Evolutionary conservation across 345 rosid genomes (phyloP), one percentile per base, ranked within the genome.

Genomic region (Gossypioides kirkii): DNA sequence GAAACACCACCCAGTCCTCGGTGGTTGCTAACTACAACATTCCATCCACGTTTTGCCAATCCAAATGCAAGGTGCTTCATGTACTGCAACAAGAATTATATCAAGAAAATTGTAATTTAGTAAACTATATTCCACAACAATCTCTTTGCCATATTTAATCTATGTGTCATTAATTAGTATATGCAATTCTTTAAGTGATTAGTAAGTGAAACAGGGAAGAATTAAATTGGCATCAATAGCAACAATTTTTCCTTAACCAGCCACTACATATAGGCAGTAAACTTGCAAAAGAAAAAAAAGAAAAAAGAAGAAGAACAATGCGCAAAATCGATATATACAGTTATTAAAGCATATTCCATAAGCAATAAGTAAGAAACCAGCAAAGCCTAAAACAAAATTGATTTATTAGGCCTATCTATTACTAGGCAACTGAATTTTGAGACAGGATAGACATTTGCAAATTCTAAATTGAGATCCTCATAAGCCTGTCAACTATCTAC

Each of bases 1-100:
- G 97, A 90, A 76, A 94, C 89, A 60, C 97, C 98, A 0, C 95
- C 97, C 49, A 94, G 61, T 81, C 98, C 98, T 72, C 95, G 80
- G 80, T 94, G 98, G 80, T 94, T 94, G 87, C 88, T 81, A 47
- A 94, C 84, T 76, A 91, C 97, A 85, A 90, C 92, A 77, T 92
- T 88, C 91, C 93, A 86, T 71, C 98, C 95, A 2, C 63, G 53
- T 77, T 83, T 90, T 28, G 95, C 97, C 55, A 82, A 84, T 74
- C 45, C 60, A 66, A 86, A 90, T 8, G 84, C 92, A 76, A 89
- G 83, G 75, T 94, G 96, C 86, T 88, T 92, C n/a, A 94, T 63
- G 70, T 92, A 92, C 97, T 92, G 80, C 73, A 78, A 73, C n/a
- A 45, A 60, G 74, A 53, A 75, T 64, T n/a, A 49, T 46, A 26